Conservation (phyloP, 2,329 filamentous ascomycete species). For the Westerdykella aurantiaca region DNA sequence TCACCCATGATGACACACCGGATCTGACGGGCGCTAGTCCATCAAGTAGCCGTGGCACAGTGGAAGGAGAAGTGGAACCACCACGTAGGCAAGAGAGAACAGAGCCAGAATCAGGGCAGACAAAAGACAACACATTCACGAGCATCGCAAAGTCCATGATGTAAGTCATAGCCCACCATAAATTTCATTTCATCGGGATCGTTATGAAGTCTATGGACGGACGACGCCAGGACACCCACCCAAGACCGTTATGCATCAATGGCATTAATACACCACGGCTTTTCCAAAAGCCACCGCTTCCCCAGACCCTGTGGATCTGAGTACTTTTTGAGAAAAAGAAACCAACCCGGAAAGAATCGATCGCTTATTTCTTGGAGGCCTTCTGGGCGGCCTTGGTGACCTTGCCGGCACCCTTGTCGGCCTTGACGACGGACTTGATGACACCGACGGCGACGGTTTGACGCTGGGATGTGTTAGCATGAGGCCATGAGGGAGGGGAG, state of each 20-base stretch:
- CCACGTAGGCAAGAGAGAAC: no score
- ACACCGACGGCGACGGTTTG: constrained; percentile 84
- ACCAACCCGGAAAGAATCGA: constrained; percentile 25
- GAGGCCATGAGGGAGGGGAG: neutral
- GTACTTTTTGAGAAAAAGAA: constrained; percentile 27
- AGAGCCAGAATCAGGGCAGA: no score
- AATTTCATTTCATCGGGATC: constrained; percentile 31
- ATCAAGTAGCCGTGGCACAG: no score
- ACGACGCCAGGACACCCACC: constrained; percentile 30
- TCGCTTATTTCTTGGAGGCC: constrained; percentile 40
- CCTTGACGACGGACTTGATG: constrained; percentile 63
- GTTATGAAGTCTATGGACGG: constrained; percentile 38
- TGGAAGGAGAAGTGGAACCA: no score
- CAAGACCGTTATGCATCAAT: constrained; percentile 36
- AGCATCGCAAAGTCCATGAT: neutral
- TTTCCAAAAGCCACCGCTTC: constrained; percentile 35
- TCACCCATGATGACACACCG: no score
- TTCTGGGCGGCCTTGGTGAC: constrained; percentile 46
- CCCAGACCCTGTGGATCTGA: constrained; percentile 25
- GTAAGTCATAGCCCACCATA: constrained; percentile 21
- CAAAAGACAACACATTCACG: neutral
- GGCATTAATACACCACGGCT: constrained; percentile 31
- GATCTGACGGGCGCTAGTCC: no score
- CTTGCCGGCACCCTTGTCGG: constrained; percentile 46
- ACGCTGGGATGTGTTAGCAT: constrained; percentile 41